A percentile compares a stretch with the other conserved stretches of the same genome.
phyloP scores from a whole-genome alignment of 495 filamentous ascomycete species.

The Neurospora sp. region DNA sequence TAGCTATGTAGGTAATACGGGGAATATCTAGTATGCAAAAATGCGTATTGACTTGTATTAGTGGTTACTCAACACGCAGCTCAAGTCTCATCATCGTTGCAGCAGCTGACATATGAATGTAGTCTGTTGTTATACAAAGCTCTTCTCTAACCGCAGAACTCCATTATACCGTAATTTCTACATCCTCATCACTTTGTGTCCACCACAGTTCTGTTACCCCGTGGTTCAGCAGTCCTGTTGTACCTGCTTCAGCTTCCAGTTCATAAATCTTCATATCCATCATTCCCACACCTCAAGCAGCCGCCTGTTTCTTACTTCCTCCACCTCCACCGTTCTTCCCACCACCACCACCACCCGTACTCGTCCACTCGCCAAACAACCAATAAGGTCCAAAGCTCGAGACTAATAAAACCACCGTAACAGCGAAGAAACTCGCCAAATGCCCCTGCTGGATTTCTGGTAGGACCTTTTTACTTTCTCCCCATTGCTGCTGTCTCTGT shows the following conservation, averaged over 20 bases:
- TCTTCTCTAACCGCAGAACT: neutral
- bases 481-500: constrained; percentile 8
- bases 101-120: neutral
- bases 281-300: neutral
- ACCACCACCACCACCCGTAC: constrained; percentile 2
- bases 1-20: neutral
- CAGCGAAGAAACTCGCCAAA: constrained; percentile 29
- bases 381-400: constrained; percentile 27
- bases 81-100: neutral
- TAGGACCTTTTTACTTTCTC: neutral
- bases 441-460: neutral
- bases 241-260: neutral
- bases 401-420: constrained; percentile 28
- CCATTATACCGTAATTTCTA: neutral
- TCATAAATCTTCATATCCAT: neutral
- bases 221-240: neutral
- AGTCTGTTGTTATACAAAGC: neutral
- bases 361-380: constrained; percentile 15
- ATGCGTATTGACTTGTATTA: neutral
- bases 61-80: neutral
- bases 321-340: neutral
- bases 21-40: neutral
- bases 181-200: neutral
- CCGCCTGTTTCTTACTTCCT: neutral
- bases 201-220: neutral